A percentile compares a stretch with the other conserved stretches of the same genome.
phyloP scores from a whole-genome alignment of 768 basidiomycete genomes.

The Paxillus ammoniavirescens region DNA sequence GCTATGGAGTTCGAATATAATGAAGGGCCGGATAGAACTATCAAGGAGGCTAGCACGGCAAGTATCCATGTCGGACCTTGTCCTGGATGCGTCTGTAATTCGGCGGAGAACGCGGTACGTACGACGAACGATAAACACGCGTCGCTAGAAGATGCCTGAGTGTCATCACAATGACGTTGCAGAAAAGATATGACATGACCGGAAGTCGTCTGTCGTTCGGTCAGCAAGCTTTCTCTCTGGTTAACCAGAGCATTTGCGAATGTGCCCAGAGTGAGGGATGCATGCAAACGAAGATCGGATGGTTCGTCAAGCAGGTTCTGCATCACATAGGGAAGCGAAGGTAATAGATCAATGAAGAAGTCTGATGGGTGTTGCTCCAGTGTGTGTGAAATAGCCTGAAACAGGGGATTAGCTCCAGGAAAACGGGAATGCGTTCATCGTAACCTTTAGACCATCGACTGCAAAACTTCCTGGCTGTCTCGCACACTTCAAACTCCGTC shows the following conservation, averaged over 20 bases:
- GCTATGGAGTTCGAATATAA: slow-evolving; percentile 41
- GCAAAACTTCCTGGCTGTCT: slow-evolving; percentile 11
- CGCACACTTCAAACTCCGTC: slow-evolving; percentile 33
- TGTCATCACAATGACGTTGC: slow-evolving; percentile 13
- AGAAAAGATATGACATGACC: slow-evolving; percentile 26
- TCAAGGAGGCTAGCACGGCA: slow-evolving; percentile 43
- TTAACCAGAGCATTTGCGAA: slow-evolving; percentile 29
- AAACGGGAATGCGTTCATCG: not conserved
- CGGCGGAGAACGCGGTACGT: slow-evolving; percentile 25
- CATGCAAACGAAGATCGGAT: slow-evolving; percentile 17
- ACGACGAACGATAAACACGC: slow-evolving; percentile 28
- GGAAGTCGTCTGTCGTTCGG: slow-evolving; percentile 26
- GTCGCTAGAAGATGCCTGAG: not conserved
- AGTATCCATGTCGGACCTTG: slow-evolving; percentile 45
- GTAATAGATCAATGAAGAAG: slow-evolving; percentile 17
- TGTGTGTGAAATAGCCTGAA: slow-evolving; percentile 26
- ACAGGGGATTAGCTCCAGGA: slow-evolving; percentile 5
- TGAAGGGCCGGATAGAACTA: slow-evolving; percentile 43
- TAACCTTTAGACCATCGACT: slow-evolving; percentile 31
- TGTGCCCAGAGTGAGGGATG: slow-evolving; percentile 21
- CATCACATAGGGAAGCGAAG: slow-evolving; percentile 23
- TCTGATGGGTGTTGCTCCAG: slow-evolving; percentile 13
- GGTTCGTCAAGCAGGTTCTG: slow-evolving; percentile 13
- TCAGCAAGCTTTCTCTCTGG: slow-evolving; percentile 31
- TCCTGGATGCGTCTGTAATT: slow-evolving; percentile 15